phyloP scores from a whole-genome alignment of 495 filamentous ascomycete genomes.

The Tuber calosporum region DNA sequence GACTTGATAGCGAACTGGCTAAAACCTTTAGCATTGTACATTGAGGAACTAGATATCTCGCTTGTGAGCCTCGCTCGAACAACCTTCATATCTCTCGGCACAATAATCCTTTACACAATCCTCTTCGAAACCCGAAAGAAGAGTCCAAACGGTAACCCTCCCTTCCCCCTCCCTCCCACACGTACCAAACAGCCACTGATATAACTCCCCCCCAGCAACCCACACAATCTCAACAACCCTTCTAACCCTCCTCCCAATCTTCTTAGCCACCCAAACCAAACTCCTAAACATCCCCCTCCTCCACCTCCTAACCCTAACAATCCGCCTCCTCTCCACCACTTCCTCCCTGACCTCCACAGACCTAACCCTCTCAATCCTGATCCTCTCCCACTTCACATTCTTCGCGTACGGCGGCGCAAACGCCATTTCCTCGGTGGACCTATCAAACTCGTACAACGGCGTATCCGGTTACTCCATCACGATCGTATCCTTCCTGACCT shows the following conservation, averaged over 20 bases:
- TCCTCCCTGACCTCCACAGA: constrained; percentile 50
- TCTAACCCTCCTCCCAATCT: constrained; percentile 55
- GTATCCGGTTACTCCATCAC: constrained; percentile 60
- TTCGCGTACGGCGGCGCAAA: constrained; percentile 91
- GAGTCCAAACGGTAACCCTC: constrained; percentile 33
- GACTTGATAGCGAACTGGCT: constrained; percentile 56
- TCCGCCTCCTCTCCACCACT: constrained; percentile 46
- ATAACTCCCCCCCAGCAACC: background rate
- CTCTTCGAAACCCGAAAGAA: constrained; percentile 25
- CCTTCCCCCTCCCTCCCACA: background rate
- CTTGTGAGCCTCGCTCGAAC: constrained; percentile 51
- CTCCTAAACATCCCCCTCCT: constrained; percentile 77
- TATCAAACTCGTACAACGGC: constrained; percentile 79
- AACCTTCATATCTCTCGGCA: constrained; percentile 51
- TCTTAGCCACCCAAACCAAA: constrained; percentile 79
- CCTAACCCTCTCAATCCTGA: constrained; percentile 55
- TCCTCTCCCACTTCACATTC: constrained; percentile 69
- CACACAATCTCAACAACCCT: constrained; percentile 42
- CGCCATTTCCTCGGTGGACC: constrained; percentile 79
- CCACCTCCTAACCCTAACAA: constrained; percentile 47
- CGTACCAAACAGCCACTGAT: constrained; percentile 13
- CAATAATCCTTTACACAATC: constrained; percentile 44
- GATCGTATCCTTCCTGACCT: constrained; percentile 70
- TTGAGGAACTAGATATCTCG: constrained; percentile 43
- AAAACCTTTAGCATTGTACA: constrained; percentile 43